Evolutionary conservation across 2,329 filamentous ascomycete species (phyloP), one percentile per base, ranked within the genome.

Genomic region (Chrysoporthe cubensis): DNA sequence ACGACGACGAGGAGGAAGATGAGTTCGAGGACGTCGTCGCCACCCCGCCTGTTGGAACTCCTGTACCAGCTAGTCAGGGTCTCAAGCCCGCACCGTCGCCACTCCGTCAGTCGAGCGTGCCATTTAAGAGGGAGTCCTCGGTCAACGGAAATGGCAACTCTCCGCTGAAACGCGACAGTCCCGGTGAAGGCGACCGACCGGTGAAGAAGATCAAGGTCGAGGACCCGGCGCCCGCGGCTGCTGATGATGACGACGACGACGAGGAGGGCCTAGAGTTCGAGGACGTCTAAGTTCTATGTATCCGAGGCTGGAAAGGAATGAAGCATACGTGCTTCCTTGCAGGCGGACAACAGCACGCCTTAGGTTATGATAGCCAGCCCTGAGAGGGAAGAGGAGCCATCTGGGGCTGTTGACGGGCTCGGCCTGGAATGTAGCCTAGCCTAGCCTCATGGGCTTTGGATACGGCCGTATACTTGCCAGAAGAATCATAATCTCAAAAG

Each of bases 171-270:
- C 65, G 62, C 37, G 71, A 67, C 9, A 72, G 71, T 9, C 67
- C 69, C 7, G 69, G 73, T 52, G 72, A 76, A 1, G 85, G 85
- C 67, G 81, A 80, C 32, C 77, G 81, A 50, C 81, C 84, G 14
- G 78, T 82, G 11, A 92, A 92, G 80, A 86, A 86, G 70, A 82
- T 87, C 57, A 90, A 88, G 76, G 76, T 90, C 21, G 88, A 90
- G 64, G 77, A 81, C 69, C 78, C 70, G 4, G 21, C 59, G 18
- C 42, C 59, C 34, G 68, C 62, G 8, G 63, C 68, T 37, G 71
- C 66, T 9, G 68, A 72, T 9, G 72, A 66, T 18, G 71, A 73
- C n/a, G 75, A 84, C 14, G 82, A 82, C 40, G 81, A 82, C 44
- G 85, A 87, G 34, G 84, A 86, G 42, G 85, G 84, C 37, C 75